Evolutionary conservation across 2,329 filamentous ascomycete species (phyloP).

Genomic region (Rhinocladiella mackenziei): DNA sequence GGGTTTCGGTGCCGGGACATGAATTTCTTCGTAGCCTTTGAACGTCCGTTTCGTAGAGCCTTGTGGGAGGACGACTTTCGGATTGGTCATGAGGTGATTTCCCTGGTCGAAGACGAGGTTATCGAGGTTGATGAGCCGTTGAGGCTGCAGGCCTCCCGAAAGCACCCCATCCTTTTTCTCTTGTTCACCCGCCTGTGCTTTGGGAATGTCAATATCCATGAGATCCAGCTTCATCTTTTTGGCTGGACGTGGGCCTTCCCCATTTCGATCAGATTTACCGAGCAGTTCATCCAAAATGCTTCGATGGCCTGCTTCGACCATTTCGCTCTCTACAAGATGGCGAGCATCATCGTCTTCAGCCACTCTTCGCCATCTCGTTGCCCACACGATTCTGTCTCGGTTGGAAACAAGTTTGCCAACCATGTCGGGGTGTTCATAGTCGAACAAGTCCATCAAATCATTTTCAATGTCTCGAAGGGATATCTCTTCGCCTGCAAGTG

Average conservation of each 20-base stretch:
- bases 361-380: conserved; percentile 77
- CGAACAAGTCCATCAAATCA: conserved; percentile 95
- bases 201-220: conserved; percentile 82
- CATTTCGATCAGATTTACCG: conserved; percentile 60
- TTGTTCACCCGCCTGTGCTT: conserved; percentile 51
- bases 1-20: conserved; percentile 89
- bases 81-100: conserved; percentile 99
- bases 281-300: conserved; percentile 83
- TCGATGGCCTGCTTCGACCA: conserved; percentile 81
- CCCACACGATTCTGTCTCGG: conserved; percentile 91
- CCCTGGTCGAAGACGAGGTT: conserved; percentile 97
- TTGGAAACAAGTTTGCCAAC: conserved; percentile 90
- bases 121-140: conserved; percentile 84
- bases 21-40: conserved; percentile 98
- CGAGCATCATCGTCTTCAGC: conserved; percentile 72
- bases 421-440: conserved; percentile 91
- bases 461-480: conserved; percentile 92
- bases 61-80: conserved; percentile 86
- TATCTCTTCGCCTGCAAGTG: conserved; percentile 73
- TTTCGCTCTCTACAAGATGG: conserved; percentile 77
- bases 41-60: conserved; percentile 93
- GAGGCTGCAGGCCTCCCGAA: conserved; percentile 78
- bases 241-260: conserved; percentile 56
- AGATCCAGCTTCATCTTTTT: conserved; percentile 78
- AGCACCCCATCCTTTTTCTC: conserved; percentile 62